Base-by-base conservation (phyloP, 176 grass and related monocot genomes). In the Phyllostachys edulis region DNA sequence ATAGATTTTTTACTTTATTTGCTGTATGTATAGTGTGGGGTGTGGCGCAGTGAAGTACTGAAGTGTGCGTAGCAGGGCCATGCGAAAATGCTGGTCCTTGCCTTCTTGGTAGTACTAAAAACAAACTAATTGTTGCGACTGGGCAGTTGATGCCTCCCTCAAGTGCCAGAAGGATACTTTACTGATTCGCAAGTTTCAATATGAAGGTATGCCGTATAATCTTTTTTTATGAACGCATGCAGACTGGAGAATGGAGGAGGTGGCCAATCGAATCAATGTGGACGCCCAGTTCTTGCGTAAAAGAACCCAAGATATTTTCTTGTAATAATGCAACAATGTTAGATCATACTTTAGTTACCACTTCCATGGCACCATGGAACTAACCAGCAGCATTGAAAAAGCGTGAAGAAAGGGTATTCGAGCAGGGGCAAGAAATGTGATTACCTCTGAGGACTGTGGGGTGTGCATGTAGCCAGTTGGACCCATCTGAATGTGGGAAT, bases 371-470 rank as follows among this genome's bases (percentile, higher is more conserved):
- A 41, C 64, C 7, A 20, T 57, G 21, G 66, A 88, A 36, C 73
- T 71, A 79, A 46, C 65, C 32, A 63, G 32, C 32, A 34, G 45
- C 37, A 21, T 44, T 54, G 1, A 54, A 29, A 84, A 37, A 9
- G 57, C 9, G 41, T 37, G 46, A 27, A 79, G 14, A 65, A 72
- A 46, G 17, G 67, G 29, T 5, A 17, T 5, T 50, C 9, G 37
- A 7, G 26, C 40, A 84, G 23, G 15, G 65, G 38, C 56, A 73
- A 88, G 80, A 78, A 83, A 73, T 79, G 80, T 73, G 80, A 84
- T 40, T 5, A 2, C 16, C 9, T 60, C 7, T 1, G 8, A 7
- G 6, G 17, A 34, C 7, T 4, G 8, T 7, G 6, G 17, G 51
- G 51, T 20, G 17, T 20, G 1, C 1, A 18, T 49, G 12, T 15